phyloP scores from a whole-genome alignment of 2,329 filamentous ascomycete genomes.

The Aspergillus novofumigatus region DNA sequence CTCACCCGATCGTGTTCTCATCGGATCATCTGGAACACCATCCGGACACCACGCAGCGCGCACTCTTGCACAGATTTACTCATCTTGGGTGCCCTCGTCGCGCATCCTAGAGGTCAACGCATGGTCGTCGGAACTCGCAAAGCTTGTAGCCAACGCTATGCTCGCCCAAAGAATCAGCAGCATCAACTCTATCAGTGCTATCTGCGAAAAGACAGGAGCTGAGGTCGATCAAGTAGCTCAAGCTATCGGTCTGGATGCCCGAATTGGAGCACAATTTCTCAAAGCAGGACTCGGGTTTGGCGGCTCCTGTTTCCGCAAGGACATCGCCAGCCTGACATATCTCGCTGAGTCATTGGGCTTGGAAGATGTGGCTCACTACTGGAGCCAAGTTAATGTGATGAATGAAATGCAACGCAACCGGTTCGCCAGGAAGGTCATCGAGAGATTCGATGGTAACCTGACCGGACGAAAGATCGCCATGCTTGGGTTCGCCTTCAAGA shows the following conservation, averaged over 20 bases:
- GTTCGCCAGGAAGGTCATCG: conserved; percentile 63
- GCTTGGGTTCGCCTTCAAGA: conserved; percentile 76
- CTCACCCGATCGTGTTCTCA: conserved; percentile 68
- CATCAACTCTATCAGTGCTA: conserved; percentile 76
- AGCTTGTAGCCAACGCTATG: conserved; percentile 76
- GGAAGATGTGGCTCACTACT: conserved; percentile 70
- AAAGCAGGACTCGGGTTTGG: conserved; percentile 74
- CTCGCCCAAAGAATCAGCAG: conserved; percentile 75
- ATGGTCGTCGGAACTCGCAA: conserved; percentile 74
- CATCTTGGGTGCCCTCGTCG: conserved; percentile 63
- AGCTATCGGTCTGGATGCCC: conserved; percentile 64
- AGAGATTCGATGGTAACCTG: conserved; percentile 64
- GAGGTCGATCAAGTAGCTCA: conserved; percentile 69
- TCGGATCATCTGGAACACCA: conserved; percentile 62
- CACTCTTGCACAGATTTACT: conserved; percentile 63
- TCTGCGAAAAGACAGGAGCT: conserved; percentile 72
- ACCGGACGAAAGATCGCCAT: conserved; percentile 67
- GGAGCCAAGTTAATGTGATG: conserved; percentile 68
- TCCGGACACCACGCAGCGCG: conserved; percentile 60
- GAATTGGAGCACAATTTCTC: conserved; percentile 70
- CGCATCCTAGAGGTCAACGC: conserved; percentile 69
- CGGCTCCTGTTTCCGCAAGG: conserved; percentile 78
- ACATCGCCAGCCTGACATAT: conserved; percentile 69
- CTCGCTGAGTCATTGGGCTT: conserved; percentile 67
- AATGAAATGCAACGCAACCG: conserved; percentile 71